Base-by-base conservation (phyloP, 805 yeast genomes). In the Kodamaea jinghongensis region DNA sequence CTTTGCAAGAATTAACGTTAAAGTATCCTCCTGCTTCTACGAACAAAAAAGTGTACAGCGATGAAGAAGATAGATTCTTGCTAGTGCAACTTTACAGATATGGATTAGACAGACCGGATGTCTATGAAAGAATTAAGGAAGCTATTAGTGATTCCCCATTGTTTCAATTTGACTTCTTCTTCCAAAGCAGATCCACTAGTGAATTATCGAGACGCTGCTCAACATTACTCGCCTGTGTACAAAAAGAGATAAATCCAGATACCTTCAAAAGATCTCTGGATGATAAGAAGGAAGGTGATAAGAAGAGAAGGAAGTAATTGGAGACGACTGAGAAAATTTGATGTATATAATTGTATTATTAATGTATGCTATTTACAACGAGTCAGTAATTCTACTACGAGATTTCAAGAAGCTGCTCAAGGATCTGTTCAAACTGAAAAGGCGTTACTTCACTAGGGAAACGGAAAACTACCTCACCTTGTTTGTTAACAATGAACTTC, bases 1-100 rank as follows among this genome's bases (percentile, higher is more conserved):
- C 99, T 9, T 65, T 91, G 47, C 86, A 83, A 58, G 95, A 91
- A 50, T 67, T 91, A 48, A 71, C 62, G 13, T 71, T 91, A 42
- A 78, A 79, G 47, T 76, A 73, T 46, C 95, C 95, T 3, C 88
- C 93, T 6, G 75, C 84, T 2, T 70, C 84, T 6, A 68, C 75
- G 28, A 78, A 79, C 56, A 79, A 82, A 52, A 54, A 63, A 37
- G 75, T 83, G 2, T 93, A 79, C 61, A 78, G 86, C 22, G 95
- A 86, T 36, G 96, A 86, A 45, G 97, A 93, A 58, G 99, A 93
- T 61, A 71, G 96, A 51, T 93, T 86, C 60, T 64, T 93, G 50
- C 65, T 93, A 42, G 78, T 89, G 11, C 90, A 86, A 67, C 65
- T 88, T 55, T 83, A 85, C 65, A 72, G 83, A 44, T 79, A 77